Conservation (phyloP, 2,329 filamentous ascomycete genomes). For the Cladosporium velox region DNA sequence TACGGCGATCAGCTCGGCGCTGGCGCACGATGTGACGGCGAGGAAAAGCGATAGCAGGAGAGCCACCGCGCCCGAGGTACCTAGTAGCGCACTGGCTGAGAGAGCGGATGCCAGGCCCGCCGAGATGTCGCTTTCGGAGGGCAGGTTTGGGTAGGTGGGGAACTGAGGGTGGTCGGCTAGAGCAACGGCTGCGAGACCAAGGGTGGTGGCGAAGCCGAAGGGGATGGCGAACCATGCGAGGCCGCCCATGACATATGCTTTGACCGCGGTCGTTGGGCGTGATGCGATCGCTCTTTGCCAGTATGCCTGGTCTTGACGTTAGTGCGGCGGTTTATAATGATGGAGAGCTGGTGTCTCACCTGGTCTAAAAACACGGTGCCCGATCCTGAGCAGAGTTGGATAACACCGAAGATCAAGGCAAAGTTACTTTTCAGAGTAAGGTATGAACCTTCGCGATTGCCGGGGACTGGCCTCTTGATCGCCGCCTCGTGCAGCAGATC, state of each 20-base stretch:
- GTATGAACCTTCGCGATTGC: conserved; percentile 46
- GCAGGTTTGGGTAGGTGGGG: conserved; percentile 42
- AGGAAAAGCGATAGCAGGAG: conserved; percentile 29
- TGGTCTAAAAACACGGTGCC: conserved; percentile 45
- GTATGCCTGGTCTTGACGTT: conserved; percentile 44
- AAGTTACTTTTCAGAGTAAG: conserved; percentile 38
- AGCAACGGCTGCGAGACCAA: conserved; percentile 48
- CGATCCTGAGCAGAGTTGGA: conserved; percentile 42
- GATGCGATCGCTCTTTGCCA: conserved; percentile 50
- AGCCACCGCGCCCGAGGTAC: conserved; percentile 30
- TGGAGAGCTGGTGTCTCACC: conserved; percentile 15
- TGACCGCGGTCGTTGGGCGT: conserved; percentile 41
- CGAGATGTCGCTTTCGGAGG: conserved; percentile 26
- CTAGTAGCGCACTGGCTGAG: conserved; percentile 30
- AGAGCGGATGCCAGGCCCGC: conserved; percentile 31
- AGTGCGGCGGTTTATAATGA: neutral
- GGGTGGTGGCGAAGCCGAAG: conserved; percentile 49
- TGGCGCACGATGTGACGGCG: conserved; percentile 35
- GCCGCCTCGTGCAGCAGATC: conserved; percentile 44
- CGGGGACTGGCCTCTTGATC: conserved; percentile 39
- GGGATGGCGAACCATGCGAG: conserved; percentile 54
- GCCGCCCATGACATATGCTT: conserved; percentile 45
- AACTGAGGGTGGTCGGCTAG: conserved; percentile 47
- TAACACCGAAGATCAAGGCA: conserved; percentile 46
- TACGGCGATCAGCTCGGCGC: conserved; percentile 44